Evolutionary conservation across 257 asterid species (phyloP), one percentile per base, ranked within the genome.

Genomic region (Buddleja alternifolia): DNA sequence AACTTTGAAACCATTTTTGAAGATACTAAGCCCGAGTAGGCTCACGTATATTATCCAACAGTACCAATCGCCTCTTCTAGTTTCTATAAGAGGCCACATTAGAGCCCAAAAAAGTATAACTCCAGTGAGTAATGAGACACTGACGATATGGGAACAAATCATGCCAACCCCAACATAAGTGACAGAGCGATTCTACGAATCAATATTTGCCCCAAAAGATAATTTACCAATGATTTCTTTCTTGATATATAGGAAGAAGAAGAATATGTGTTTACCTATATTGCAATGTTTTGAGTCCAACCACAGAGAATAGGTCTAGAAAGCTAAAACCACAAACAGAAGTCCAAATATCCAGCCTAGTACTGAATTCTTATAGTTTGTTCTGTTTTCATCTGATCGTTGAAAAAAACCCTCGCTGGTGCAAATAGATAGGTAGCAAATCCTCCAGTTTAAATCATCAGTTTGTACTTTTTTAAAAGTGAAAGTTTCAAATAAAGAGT

Each of bases 131-230:
- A 86, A 65, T 6, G 90, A 86, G 10, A 82, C 16, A 29, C 80
- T 84, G 9, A 84, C 80, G 54, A 84, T 77, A 57, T 82, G 76
- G 0, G 90, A 85, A 60, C 90, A 84, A 15, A 84, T 84, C 90
- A 84, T 84, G 24, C 90, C 90, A 70, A 80, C 83, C 15, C 90
- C 90, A 19, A 84, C 84, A 34, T 84, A 84, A 14, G 85, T 82
- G 1, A 85, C 64, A 11, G 87, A 82, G 75, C 56, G 37, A 39
- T 40, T n/a, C 47, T 40, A 12, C 19, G 48, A 57, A 8, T 51
- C 2, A 29, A 12, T 3, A 37, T 5, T 10, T 50, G 56, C 14
- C 10, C 14, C 7, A 57, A 39, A 57, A 14, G 3, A 37, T 37
- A 37, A 37, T 37, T 37, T 0, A 37, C 6, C 9, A n/a, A 0